Conservation (phyloP, 805 yeast species). For the Starmerella etchellsii region DNA sequence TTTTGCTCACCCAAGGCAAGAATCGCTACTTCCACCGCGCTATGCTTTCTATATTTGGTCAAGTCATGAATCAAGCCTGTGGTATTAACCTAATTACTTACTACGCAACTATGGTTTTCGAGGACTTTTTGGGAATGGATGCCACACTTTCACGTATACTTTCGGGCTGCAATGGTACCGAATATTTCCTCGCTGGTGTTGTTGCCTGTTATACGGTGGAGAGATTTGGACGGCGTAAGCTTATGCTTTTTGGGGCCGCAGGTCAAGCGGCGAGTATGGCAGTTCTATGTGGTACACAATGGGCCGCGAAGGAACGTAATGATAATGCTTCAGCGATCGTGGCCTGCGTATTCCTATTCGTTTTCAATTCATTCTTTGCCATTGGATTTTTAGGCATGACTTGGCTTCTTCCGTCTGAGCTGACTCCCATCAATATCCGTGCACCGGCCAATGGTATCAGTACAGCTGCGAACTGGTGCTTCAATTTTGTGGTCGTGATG, state of each 20-base stretch:
- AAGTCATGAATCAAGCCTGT: constrained; percentile 25
- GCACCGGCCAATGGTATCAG: constrained; percentile 49
- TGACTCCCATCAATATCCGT: constrained; percentile 43
- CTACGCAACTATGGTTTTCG: constrained; percentile 45
- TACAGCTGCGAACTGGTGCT: constrained; percentile 53
- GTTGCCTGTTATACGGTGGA: constrained; percentile 46
- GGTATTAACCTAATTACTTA: constrained; percentile 49
- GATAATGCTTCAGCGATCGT: constrained; percentile 38
- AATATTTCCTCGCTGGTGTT: constrained; percentile 30
- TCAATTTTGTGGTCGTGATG: constrained; percentile 54
- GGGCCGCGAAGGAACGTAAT: constrained; percentile 28
- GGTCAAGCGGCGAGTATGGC: constrained; percentile 33
- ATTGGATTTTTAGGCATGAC: constrained; percentile 42
- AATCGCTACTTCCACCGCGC: constrained; percentile 18
- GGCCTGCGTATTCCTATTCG: constrained; percentile 49
- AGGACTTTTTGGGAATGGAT: constrained; percentile 34
- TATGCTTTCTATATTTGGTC: constrained; percentile 31
- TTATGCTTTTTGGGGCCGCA: constrained; percentile 24
- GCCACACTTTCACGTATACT: constrained; percentile 33
- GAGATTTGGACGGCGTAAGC: constrained; percentile 39
- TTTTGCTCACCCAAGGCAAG: constrained; percentile 28
- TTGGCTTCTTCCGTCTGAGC: constrained; percentile 52
- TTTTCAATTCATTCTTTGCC: constrained; percentile 43
- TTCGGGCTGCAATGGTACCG: constrained; percentile 35
- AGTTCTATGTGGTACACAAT: constrained; percentile 24